These are phyloP conservation scores for Citrus glauca DNA, from an alignment of 345 rosid genomes.

Conservation along the genomic window DNA sequence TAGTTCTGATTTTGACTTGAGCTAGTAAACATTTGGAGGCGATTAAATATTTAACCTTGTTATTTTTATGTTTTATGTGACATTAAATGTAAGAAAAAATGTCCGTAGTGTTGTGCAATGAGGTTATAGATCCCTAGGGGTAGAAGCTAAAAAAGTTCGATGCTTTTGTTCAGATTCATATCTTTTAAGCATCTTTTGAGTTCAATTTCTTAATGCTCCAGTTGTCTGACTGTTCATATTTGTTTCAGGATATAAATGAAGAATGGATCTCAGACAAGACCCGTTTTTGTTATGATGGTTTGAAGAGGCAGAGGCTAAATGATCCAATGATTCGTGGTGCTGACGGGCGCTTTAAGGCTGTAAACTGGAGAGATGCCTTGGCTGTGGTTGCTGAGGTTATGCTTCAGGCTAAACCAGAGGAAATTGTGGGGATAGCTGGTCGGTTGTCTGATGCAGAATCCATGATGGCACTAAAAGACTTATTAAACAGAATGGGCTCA, in stretches of 20 bases:
- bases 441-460: slow-evolving; percentile 95
- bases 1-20: too few species aligned
- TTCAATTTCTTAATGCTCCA: neutral
- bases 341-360: slow-evolving; percentile 86
- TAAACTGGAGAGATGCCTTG: slow-evolving; percentile 96
- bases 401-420: slow-evolving; percentile 75
- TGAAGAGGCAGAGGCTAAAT: slow-evolving; percentile 97
- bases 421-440: slow-evolving; percentile 90
- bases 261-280: slow-evolving; percentile 99
- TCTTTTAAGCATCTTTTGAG: slow-evolving; percentile 1
- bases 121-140: neutral
- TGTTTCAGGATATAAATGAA: slow-evolving; percentile 91
- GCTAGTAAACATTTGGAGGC: neutral
- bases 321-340: slow-evolving; percentile 96
- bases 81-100: neutral
- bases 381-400: slow-evolving; percentile 82
- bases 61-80: neutral
- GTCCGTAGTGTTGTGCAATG: neutral
- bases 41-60: neutral
- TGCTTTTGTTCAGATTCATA: neutral
- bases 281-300: slow-evolving; percentile 89
- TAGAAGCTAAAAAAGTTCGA: neutral
- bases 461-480: slow-evolving; percentile 96
- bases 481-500: slow-evolving; percentile 92
- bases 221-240: slow-evolving; percentile 1